These are phyloP conservation scores for Metschnikowia noctiluminum DNA, from an alignment of 805 yeast species.

Conservation along the genomic window DNA sequence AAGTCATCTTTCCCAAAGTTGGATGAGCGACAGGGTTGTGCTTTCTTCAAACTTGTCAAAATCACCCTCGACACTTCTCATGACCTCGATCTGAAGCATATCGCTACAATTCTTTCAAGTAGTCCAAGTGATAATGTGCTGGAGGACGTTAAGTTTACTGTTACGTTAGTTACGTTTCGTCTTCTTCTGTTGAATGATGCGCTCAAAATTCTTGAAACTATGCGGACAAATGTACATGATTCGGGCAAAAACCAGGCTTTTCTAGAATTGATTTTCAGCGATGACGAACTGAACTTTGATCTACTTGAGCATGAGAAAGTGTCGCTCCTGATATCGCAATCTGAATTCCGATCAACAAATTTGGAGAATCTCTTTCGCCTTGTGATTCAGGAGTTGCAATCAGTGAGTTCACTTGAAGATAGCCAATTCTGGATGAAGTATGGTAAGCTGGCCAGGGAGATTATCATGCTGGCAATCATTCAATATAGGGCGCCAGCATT, in stretches of 20 bases:
- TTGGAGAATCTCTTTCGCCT: conserved; percentile 12
- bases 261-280: background rate
- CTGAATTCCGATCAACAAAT: conserved; percentile 13
- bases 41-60: conserved; percentile 17
- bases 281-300: background rate
- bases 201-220: background rate
- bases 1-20: background rate
- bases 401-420: background rate
- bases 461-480: conserved; percentile 3
- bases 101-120: too few relatives aligned
- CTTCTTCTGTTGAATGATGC: background rate
- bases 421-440: background rate
- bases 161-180: background rate
- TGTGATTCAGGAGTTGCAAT: conserved; percentile 14
- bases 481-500: conserved; percentile 5
- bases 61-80: background rate
- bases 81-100: too few relatives aligned
- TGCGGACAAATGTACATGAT: background rate
- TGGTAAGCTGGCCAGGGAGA: background rate
- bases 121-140: too few relatives aligned
- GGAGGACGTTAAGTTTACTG: background rate
- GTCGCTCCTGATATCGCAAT: conserved; percentile 14
- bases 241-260: background rate
- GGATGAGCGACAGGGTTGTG: conserved; percentile 14
- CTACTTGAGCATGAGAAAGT: conserved; percentile 7